Evolutionary conservation across 805 yeast genomes (phyloP).

Genomic region (Lachancea sp.): DNA sequence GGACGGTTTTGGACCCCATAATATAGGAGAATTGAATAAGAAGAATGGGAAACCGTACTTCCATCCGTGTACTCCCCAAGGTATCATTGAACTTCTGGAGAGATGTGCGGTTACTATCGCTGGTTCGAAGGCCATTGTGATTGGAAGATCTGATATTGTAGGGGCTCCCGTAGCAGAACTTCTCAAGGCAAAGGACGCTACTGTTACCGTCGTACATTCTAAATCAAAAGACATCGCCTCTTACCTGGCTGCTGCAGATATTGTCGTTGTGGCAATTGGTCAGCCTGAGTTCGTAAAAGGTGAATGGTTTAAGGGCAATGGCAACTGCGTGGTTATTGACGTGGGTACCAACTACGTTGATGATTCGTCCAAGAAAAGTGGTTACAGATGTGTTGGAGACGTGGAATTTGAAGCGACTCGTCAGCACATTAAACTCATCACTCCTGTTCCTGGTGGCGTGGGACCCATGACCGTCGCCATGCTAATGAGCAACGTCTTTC

Average conservation of each 20-base stretch:
- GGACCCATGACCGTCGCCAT: slow-evolving; percentile 91
- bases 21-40: slow-evolving; percentile 86
- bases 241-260: slow-evolving; percentile 65
- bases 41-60: slow-evolving; percentile 77
- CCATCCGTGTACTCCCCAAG: slow-evolving; percentile 94
- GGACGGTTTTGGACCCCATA: slow-evolving; percentile 87
- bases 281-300: slow-evolving; percentile 63
- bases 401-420: slow-evolving; percentile 55
- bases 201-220: slow-evolving; percentile 85
- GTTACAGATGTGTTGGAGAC: slow-evolving; percentile 71
- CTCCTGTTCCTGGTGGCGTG: slow-evolving; percentile 92
- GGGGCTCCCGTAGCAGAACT: slow-evolving; percentile 89
- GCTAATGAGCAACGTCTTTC: slow-evolving; percentile 63
- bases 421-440: slow-evolving; percentile 41
- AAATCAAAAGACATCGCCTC: slow-evolving; percentile 55
- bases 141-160: slow-evolving; percentile 94
- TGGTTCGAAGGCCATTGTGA: slow-evolving; percentile 85
- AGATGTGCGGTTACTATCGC: slow-evolving; percentile 57
- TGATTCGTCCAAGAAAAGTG: slow-evolving; percentile 60
- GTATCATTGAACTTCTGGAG: slow-evolving; percentile 74
- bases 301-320: slow-evolving; percentile 48
- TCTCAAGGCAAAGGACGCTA: slow-evolving; percentile 71
- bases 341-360: slow-evolving; percentile 76
- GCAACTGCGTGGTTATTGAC: slow-evolving; percentile 59
- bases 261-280: slow-evolving; percentile 78